Evolutionary conservation across 2,329 filamentous ascomycete species (phyloP).

Genomic region (Trichoderma hamatum): DNA sequence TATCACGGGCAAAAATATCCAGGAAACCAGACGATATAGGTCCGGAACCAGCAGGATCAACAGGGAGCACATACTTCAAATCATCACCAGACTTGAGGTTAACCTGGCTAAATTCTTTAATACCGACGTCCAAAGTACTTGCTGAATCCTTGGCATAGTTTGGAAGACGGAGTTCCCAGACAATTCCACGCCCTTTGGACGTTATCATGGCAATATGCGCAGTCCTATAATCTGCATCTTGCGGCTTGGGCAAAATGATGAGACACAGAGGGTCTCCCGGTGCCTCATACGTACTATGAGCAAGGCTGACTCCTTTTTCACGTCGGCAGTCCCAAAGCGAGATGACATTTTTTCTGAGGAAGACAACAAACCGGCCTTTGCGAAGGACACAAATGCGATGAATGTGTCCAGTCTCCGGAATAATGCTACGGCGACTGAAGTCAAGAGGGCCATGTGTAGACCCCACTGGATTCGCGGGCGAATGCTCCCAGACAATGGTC

Average conservation of each 20-base stretch:
- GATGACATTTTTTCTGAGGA: slow-evolving; percentile 71
- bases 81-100: slow-evolving; percentile 63
- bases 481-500: slow-evolving; percentile 80
- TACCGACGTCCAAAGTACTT: slow-evolving; percentile 34
- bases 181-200: slow-evolving; percentile 75
- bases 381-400: slow-evolving; percentile 78
- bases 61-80: slow-evolving; percentile 71
- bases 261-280: slow-evolving; percentile 77
- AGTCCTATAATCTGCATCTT: slow-evolving; percentile 57
- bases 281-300: slow-evolving; percentile 54
- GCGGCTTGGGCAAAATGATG: slow-evolving; percentile 68
- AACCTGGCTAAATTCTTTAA: slow-evolving; percentile 73
- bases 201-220: slow-evolving; percentile 82
- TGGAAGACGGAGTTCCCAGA: slow-evolving; percentile 76
- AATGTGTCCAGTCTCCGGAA: slow-evolving; percentile 71
- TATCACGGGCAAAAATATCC: slow-evolving; percentile 82
- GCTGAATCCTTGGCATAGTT: slow-evolving; percentile 41
- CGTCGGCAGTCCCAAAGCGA: slow-evolving; percentile 78
- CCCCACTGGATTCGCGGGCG: slow-evolving; percentile 37
- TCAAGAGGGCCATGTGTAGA: slow-evolving; percentile 36
- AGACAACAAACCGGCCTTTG: slow-evolving; percentile 78
- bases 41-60: slow-evolving; percentile 80
- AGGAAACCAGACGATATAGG: slow-evolving; percentile 75
- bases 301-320: slow-evolving; percentile 59
- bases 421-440: slow-evolving; percentile 67